Evolutionary conservation across 345 rosid species (phyloP), one percentile per base, ranked within the genome.

Genomic region (Populus pruinosa): DNA sequence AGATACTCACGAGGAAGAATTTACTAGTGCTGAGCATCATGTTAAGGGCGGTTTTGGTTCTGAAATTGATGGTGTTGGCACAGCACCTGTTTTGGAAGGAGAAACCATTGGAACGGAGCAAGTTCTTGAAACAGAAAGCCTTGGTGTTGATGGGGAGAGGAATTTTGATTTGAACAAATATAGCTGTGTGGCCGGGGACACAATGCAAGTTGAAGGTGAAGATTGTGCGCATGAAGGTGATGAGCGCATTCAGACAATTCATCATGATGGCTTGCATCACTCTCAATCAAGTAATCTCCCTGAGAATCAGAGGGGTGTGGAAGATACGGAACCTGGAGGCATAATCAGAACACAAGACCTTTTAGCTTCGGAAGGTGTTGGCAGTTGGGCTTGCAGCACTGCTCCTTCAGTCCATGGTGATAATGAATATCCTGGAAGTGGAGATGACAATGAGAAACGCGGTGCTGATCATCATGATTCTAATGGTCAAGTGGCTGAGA

Each of bases 311-410:
- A 92, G 80, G 29, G 82, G 63, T 56, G 65, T 78, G 0, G 91
- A 90, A 72, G 96, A 93, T 78, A 90, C 87, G 14, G 96, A 91
- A 77, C 86, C 85, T 8, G 89, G 85, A 77, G 91, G 84, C 47
- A 89, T 90, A 20, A 82, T 92, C 79, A 87, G 86, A 82, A 93
- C 97, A 20, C 85, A 89, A 0, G 99, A 96, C 78, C 98, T 96
- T 78, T 70, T 92, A 80, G 85, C 97, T 74, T 93, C 99, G 29
- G 98, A 96, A 86, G 93, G 85, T 83, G 89, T 82, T 62, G 97
- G 97, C 72, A 93, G 97, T 77, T 93, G 98, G 99, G 94, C 89
- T 82, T 77, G 81, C 82, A 87, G 98, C 84, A 90, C 97, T 43
- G 92, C 89, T 83, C 96, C 97, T 70, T 96, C 96, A 55, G 90